Base-by-base conservation (phyloP, 768 basidiomycete genomes). In the Podaxis sp. region DNA sequence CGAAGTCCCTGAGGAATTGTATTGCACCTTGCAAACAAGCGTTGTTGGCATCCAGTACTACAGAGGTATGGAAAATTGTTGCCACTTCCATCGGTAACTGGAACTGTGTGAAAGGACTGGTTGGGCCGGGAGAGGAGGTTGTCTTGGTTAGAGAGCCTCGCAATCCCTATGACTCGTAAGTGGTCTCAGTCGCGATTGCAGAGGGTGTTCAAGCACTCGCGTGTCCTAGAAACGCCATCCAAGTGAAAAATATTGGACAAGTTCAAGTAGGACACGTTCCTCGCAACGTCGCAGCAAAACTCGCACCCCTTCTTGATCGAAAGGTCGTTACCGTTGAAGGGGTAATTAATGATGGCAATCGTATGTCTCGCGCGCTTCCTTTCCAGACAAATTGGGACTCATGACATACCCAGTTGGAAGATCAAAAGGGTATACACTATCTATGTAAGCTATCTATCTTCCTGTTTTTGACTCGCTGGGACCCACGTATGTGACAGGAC, bases 1-100 rank as follows among this genome's bases (percentile, higher is more conserved):
- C 46, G 87, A 89, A 40, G 63, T 65, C 5, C 71, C 64, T 17
- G 91, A 94, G 63, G 92, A 95, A 72, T 72, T 92, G 22, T 92
- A 89, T 69, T 82, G 86, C 48, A 78, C 75, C 13, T 56, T 87
- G 69, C 72, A 72, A 2, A 82, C 88, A 0, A 87, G 82, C 52
- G 84, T 93, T 10, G 94, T 95, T 0, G 94, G 94, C 0, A 78
- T 95, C 13, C 91, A 93, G 70, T 93, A 95, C 69, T 95, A 95
- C 69, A 78, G 78, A 70, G 89, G 89, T 85, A 37, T 0, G 73
- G 66, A 3, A 46, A 28, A 30, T 36, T 15, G 33, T 12, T 28
- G n/a, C 6, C 46, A 57, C 66, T 20, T 33, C 3, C 68, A 20
- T 28, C 51, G 63, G 54, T 22, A 51, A 65, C 40, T 58, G 30